Evolutionary conservation across 768 basidiomycete species (phyloP).

Genomic region (Leccinellum albellum): DNA sequence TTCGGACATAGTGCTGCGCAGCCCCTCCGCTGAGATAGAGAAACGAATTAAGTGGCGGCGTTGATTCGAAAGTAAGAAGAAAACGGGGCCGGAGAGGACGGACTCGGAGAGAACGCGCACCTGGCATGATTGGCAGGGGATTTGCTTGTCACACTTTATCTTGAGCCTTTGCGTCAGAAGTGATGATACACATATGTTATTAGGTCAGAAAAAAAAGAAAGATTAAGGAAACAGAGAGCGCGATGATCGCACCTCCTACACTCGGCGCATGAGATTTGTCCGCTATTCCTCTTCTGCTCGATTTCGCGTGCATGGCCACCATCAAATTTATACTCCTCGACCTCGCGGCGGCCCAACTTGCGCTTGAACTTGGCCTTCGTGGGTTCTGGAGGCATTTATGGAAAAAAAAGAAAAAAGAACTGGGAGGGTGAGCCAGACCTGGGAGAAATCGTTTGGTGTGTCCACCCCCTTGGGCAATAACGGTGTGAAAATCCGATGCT

Average conservation of each 20-base stretch:
- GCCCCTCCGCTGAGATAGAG: conserved; percentile 49
- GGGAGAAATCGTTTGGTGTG: conserved; percentile 20
- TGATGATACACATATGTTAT: background rate
- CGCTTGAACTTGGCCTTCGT: conserved; percentile 50
- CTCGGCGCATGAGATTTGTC: conserved; percentile 77
- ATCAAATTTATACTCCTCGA: conserved; percentile 50
- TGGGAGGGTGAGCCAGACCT: conserved; percentile 9
- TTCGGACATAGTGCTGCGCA: conserved; percentile 72
- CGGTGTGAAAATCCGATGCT: conserved; percentile 29
- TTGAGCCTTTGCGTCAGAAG: conserved; percentile 47
- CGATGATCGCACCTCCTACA: conserved; percentile 73
- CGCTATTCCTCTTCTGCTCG: conserved; percentile 69
- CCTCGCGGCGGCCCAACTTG: conserved; percentile 45
- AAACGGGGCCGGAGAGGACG: background rate
- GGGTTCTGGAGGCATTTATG: conserved; percentile 53
- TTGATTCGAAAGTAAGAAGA: background rate
- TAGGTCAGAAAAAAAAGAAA: conserved; percentile 22
- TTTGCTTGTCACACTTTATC: conserved; percentile 81
- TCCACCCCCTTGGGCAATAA: conserved; percentile 6
- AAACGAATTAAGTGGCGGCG: background rate
- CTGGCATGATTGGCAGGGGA: conserved; percentile 75
- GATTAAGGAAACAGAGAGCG: conserved; percentile 20
- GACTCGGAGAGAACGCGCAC: conserved; percentile 37
- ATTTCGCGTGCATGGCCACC: conserved; percentile 59
- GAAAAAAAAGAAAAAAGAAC: background rate